A percentile compares a stretch with the other conserved stretches of the same genome.
Evolutionary conservation across 2,329 filamentous ascomycete species (phyloP).

Genomic region (Dothistroma pini): DNA sequence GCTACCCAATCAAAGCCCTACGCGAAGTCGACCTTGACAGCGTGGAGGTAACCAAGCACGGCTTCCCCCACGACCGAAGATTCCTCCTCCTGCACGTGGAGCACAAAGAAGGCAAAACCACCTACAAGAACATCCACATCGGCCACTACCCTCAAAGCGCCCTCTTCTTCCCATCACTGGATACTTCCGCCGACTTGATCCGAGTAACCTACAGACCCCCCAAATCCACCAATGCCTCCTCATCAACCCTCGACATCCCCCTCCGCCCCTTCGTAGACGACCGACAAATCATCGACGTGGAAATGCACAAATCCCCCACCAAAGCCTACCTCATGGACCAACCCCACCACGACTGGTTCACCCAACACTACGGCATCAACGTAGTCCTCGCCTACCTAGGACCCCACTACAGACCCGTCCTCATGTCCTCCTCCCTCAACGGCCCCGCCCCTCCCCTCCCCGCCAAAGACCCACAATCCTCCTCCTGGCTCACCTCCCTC

Average conservation of each 20-base stretch:
- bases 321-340: constrained; percentile 43
- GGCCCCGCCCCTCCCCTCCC: constrained; percentile 6
- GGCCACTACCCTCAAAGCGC: constrained; percentile 40
- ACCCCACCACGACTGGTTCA: constrained; percentile 44
- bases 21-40: constrained; percentile 38
- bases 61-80: constrained; percentile 45
- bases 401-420: constrained; percentile 39
- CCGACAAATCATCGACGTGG: constrained; percentile 38
- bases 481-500: constrained; percentile 35
- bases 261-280: constrained; percentile 37
- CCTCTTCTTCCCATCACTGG: constrained; percentile 41
- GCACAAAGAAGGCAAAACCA: constrained; percentile 26
- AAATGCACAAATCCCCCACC: constrained; percentile 44
- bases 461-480: constrained; percentile 1
- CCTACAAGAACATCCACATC: constrained; percentile 43
- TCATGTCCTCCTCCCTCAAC: constrained; percentile 33
- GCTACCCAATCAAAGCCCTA: constrained; percentile 49
- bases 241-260: constrained; percentile 37
- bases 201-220: constrained; percentile 41
- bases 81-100: constrained; percentile 43
- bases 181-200: constrained; percentile 32
- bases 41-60: constrained; percentile 42
- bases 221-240: constrained; percentile 12
- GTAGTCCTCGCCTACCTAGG: constrained; percentile 45
- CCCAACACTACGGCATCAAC: constrained; percentile 42